Evolutionary conservation across 495 filamentous ascomycete species (phyloP).

Genomic region (Opeltia flavorubescens): DNA sequence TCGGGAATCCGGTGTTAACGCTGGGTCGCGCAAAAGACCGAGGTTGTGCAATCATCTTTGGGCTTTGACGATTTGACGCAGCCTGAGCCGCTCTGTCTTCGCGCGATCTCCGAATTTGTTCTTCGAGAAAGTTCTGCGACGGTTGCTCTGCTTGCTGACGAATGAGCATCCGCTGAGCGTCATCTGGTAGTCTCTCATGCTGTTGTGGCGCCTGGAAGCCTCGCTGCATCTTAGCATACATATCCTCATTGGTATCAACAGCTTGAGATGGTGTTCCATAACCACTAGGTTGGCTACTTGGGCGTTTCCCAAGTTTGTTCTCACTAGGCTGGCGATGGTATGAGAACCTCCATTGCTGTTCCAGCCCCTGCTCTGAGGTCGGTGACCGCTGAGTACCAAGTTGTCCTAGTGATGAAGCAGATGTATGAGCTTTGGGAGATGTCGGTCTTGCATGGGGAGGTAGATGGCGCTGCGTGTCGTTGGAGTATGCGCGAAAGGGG

Average conservation of each 20-base stretch:
- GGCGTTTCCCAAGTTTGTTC: not conserved
- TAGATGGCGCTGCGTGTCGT: slow-evolving; percentile 21
- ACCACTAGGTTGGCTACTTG: slow-evolving; percentile 6
- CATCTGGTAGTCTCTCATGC: not conserved
- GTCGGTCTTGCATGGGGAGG: slow-evolving; percentile 2
- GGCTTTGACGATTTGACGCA: not conserved
- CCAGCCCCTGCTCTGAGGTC: not conserved
- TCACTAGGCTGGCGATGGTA: not conserved
- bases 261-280: not conserved
- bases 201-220: not conserved
- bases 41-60: not conserved
- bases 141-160: not conserved
- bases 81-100: not conserved
- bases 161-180: not conserved
- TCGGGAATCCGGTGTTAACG: not conserved
- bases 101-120: not conserved
- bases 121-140: not conserved
- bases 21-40: not conserved
- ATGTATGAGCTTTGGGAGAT: slow-evolving; percentile 22
- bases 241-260: not conserved
- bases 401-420: slow-evolving; percentile 20
- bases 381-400: not conserved
- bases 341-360: not conserved
- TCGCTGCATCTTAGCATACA: not conserved
- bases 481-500: slow-evolving; percentile 31